Conservation (phyloP, 2,329 filamentous ascomycete species). For the Grosmannia clavigera region DNA sequence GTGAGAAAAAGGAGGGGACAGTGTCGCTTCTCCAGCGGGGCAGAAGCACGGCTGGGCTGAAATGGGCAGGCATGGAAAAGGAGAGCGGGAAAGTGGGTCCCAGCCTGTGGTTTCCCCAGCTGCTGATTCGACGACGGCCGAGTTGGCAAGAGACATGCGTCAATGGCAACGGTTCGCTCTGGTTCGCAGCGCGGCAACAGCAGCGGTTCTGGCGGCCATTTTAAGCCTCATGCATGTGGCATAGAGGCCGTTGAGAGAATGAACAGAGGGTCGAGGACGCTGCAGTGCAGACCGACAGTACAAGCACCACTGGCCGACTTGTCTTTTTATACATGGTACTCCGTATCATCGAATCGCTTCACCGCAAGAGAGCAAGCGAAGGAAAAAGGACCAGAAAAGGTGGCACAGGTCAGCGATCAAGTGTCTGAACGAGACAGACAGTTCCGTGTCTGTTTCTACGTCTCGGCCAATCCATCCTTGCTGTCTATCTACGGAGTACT, state of each 20-base stretch:
- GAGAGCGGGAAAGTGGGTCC: not conserved
- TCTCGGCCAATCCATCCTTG: not conserved
- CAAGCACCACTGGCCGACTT: too few relatives aligned
- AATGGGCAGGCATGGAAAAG: not conserved
- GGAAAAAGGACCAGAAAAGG: not conserved
- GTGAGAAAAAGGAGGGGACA: constrained; percentile 8
- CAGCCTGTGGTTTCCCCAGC: not conserved
- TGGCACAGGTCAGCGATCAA: not conserved
- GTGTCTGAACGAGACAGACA: not conserved
- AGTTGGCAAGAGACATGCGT: not conserved
- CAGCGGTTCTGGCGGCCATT: not conserved
- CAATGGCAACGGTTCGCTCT: not conserved
- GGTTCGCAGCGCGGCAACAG: not conserved
- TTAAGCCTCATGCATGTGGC: not conserved
- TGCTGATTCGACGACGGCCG: constrained; percentile 1
- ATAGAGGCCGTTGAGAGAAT: not conserved
- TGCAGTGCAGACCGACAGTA: not conserved
- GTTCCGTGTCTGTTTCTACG: not conserved
- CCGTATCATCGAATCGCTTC: not conserved
- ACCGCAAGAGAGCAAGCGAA: not conserved
- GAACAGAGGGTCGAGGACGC: not conserved
- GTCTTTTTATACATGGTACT: not conserved
- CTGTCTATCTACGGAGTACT: not conserved
- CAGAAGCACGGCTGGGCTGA: constrained; percentile 3
- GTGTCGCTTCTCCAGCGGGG: constrained; percentile 2